These are phyloP conservation scores for Primulina eburnea DNA, from an alignment of 257 asterid species.

Conservation along the genomic window DNA sequence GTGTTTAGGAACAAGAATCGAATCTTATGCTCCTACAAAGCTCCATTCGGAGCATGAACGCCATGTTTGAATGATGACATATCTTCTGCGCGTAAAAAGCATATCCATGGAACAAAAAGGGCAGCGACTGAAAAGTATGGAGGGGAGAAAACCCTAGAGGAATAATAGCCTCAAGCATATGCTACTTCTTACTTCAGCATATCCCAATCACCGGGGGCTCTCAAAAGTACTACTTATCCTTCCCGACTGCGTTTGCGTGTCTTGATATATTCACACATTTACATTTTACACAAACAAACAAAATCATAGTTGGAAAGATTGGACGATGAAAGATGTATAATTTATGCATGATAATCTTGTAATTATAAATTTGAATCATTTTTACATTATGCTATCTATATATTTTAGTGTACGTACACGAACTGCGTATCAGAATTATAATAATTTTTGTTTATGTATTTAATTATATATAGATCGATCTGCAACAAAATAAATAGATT, in stretches of 20 bases:
- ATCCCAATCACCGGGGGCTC: background rate
- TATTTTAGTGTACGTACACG: too few species aligned
- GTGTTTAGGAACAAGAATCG: background rate
- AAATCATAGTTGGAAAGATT: too few species aligned
- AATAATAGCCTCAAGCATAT: conserved; percentile 44
- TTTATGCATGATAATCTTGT: too few species aligned
- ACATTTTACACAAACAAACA: too few species aligned
- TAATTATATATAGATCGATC: too few species aligned
- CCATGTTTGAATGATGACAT: conserved; percentile 13
- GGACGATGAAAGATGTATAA: too few species aligned
- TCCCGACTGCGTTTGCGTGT: background rate
- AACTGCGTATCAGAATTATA: too few species aligned
- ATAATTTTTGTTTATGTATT: too few species aligned
- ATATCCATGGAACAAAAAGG: conserved; percentile 42
- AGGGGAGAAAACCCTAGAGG: conserved; percentile 28
- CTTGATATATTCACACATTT: too few species aligned
- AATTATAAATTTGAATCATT: too few species aligned
- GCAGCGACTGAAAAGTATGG: conserved; percentile 30
- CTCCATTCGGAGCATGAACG: background rate
- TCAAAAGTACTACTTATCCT: background rate
- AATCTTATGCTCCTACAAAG: conserved; percentile 23
- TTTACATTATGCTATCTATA: too few species aligned
- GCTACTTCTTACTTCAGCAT: conserved; percentile 22
- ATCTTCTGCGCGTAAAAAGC: conserved; percentile 28
- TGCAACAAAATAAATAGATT: too few species aligned